Conservation (phyloP, 352 stramenopile species). For the Pythium phragmitis region DNA sequence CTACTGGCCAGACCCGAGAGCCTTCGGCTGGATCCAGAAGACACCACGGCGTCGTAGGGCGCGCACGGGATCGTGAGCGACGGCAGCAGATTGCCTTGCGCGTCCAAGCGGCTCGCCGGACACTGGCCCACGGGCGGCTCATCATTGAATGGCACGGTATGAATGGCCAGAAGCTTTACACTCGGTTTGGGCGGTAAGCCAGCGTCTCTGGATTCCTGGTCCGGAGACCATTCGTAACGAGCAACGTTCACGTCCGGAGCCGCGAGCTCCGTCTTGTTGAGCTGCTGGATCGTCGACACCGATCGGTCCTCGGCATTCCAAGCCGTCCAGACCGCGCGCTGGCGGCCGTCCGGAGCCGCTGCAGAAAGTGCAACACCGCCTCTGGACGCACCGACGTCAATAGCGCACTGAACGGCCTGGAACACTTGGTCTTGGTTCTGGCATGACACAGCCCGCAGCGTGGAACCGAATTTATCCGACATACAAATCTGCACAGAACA, state of each 20-base stretch:
- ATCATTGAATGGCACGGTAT: conserved; percentile 25
- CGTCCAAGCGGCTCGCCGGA: conserved; percentile 9
- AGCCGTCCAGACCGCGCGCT: conserved; percentile 19
- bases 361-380: neutral
- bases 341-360: conserved; percentile 11
- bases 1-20: neutral
- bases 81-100: conserved; percentile 20
- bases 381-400: conserved; percentile 15
- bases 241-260: conserved; percentile 26
- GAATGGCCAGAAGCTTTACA: conserved; percentile 23
- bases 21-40: conserved; percentile 8
- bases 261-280: conserved; percentile 20
- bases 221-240: conserved; percentile 12
- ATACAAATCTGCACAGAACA: conserved; percentile 27
- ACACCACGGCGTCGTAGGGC: conserved; percentile 12
- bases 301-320: conserved; percentile 23
- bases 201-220: conserved; percentile 12
- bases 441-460: conserved; percentile 21
- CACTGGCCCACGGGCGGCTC: conserved; percentile 30
- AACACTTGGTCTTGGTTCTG: conserved; percentile 13
- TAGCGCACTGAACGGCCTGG: conserved; percentile 23
- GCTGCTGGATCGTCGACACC: neutral
- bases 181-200: conserved; percentile 1
- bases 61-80: conserved; percentile 30
- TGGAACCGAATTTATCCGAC: conserved; percentile 18